Conservation (phyloP, 306 rosid genomes). For the Gynostemma pentaphyllum region DNA sequence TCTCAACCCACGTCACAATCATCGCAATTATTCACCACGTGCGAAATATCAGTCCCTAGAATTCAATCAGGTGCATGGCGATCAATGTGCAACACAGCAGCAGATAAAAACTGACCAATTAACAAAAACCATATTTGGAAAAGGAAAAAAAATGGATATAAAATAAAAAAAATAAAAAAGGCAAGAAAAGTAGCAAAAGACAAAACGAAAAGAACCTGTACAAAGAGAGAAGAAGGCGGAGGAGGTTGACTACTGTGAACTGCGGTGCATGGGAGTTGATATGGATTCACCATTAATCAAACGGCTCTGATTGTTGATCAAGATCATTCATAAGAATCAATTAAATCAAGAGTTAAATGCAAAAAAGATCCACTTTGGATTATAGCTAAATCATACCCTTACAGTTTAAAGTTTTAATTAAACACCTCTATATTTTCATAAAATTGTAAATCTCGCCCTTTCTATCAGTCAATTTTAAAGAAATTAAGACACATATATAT, state of each 20-base stretch:
- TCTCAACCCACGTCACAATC: neutral
- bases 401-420: too few relatives aligned
- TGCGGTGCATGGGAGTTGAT: neutral
- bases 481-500: too few relatives aligned
- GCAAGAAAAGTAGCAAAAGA: constrained; percentile 3
- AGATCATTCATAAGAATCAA: too few relatives aligned
- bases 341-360: too few relatives aligned
- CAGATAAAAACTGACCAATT: neutral
- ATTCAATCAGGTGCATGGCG: neutral
- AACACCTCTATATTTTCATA: too few relatives aligned
- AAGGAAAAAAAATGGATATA: too few relatives aligned
- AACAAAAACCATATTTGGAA: neutral
- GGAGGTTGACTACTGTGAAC: neutral
- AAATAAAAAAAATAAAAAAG: neutral
- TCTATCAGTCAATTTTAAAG: too few relatives aligned
- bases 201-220: constrained; percentile 5
- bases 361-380: too few relatives aligned
- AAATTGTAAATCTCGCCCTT: too few relatives aligned
- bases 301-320: neutral
- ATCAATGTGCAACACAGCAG: neutral
- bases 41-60: neutral
- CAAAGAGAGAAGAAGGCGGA: neutral
- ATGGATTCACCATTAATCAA: too few relatives aligned
- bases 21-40: neutral
- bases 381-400: too few relatives aligned